A percentile compares a stretch with the other conserved stretches of the same genome.
Evolutionary conservation across 305 asterid genomes (phyloP).

Genomic region (Fraxinus sp.): DNA sequence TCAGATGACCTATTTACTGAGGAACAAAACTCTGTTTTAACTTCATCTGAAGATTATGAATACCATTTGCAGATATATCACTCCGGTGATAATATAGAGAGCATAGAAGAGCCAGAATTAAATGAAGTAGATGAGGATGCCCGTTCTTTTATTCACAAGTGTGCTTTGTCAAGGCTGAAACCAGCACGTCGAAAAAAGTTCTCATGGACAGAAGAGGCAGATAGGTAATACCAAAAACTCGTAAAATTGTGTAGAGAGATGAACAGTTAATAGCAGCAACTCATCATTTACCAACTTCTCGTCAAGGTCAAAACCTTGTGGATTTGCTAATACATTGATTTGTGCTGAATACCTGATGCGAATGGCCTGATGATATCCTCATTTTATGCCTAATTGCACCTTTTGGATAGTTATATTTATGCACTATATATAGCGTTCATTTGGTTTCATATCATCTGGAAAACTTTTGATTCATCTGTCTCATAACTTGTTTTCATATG

Average conservation of each 20-base stretch:
- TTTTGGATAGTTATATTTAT: slow-evolving; percentile 1
- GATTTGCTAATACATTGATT: slow-evolving; percentile 14
- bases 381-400: slow-evolving; percentile 13
- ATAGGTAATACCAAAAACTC: slow-evolving; percentile 57
- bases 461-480: slow-evolving; percentile 2
- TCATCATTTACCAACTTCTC: slow-evolving; percentile 14
- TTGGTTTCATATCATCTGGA: slow-evolving; percentile 15
- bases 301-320: slow-evolving; percentile 1
- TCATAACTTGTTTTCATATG: slow-evolving; percentile 25
- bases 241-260: slow-evolving; percentile 20
- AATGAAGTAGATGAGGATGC: slow-evolving; percentile 48
- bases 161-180: slow-evolving; percentile 55
- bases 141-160: slow-evolving; percentile 45
- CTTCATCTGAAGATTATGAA: slow-evolving; percentile 38
- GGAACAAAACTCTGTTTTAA: slow-evolving; percentile 33
- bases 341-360: slow-evolving; percentile 3
- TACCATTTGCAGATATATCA: slow-evolving; percentile 31
- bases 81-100: slow-evolving; percentile 33
- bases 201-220: slow-evolving; percentile 85
- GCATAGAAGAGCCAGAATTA: slow-evolving; percentile 41
- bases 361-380: slow-evolving; percentile 18
- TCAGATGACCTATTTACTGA: slow-evolving; percentile 38
- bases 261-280: slow-evolving; percentile 22
- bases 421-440: background rate
- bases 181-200: slow-evolving; percentile 56